phyloP scores from a whole-genome alignment of 495 filamentous ascomycete species.

The Hypoxylon intermedium region DNA sequence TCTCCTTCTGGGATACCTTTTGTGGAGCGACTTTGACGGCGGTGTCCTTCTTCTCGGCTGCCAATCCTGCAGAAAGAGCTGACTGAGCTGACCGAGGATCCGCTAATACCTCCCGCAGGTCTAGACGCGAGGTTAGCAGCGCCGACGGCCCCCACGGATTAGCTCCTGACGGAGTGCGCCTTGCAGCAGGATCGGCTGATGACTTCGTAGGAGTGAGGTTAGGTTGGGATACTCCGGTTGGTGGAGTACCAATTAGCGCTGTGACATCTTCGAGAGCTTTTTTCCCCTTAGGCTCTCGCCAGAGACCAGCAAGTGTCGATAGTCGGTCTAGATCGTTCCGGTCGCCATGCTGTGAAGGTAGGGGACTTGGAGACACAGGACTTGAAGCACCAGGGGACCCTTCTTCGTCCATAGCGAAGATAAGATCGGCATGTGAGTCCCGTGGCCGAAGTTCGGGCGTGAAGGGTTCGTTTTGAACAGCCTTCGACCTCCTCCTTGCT shows the following conservation, averaged over 20 bases:
- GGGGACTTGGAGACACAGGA: conserved; percentile 30
- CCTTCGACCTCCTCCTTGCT: conserved; percentile 54
- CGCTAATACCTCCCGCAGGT: conserved; percentile 83
- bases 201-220: conserved; percentile 1
- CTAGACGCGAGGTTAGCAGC: conserved; percentile 68
- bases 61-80: conserved; percentile 74
- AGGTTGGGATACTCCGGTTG: not conserved
- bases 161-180: conserved; percentile 32
- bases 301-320: conserved; percentile 28
- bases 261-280: conserved; percentile 40
- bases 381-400: conserved; percentile 26
- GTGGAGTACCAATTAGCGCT: conserved; percentile 9
- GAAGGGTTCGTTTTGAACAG: conserved; percentile 54
- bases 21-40: conserved; percentile 43
- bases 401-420: conserved; percentile 96
- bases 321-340: conserved; percentile 31
- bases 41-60: conserved; percentile 56
- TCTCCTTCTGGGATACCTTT: conserved; percentile 87
- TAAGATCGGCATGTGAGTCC: conserved; percentile 74
- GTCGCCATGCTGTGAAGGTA: not conserved
- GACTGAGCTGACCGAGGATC: conserved; percentile 73
- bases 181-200: conserved; percentile 7
- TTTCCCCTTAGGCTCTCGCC: conserved; percentile 48
- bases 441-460: conserved; percentile 70
- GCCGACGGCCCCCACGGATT: conserved; percentile 68